Evolutionary conservation across 495 filamentous ascomycete species (phyloP), one percentile per base, ranked within the genome.

Genomic region (Coniosporium apollinis): DNA sequence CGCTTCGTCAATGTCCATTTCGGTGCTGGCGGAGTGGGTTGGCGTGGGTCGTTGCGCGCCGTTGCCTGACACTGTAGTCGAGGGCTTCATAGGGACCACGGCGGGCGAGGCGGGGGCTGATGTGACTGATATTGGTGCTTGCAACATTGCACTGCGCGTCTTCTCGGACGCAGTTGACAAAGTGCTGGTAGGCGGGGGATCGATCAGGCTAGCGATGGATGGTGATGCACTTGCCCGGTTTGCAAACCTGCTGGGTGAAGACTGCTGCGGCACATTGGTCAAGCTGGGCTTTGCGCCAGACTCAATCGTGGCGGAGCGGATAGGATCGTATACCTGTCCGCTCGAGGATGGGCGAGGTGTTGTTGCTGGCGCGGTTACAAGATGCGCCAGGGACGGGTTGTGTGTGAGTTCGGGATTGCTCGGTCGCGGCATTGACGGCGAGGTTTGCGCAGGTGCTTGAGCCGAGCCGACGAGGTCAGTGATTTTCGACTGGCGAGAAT

Each of bases 161-260:
- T n/a, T n/a, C n/a, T n/a, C n/a, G n/a, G n/a, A n/a, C n/a, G n/a
- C n/a, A n/a, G n/a, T n/a, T n/a, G n/a, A n/a, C n/a, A n/a, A n/a
- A n/a, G n/a, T n/a, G n/a, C n/a, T n/a, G n/a, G n/a, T n/a, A n/a
- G 51, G 54, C 8, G 79, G 72, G 5, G 81, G 82, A 41, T 94
- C 84, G 26, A 93, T 84, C 22, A 93, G 66, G 52, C 82, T 89
- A 14, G 82, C 74, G 41, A 94, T 93, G 0, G 85, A 82, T 5
- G 85, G 83, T 17, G 85, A 92, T 14, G 80, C 79, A 51, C 80
- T 89, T 13, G 83, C 80, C 33, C 79, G 71, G 48, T 72, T 78
- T 26, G 42, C 19, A 14, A 46, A 39, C 26, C 32, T 42, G 7
- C 43, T 43, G 16, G 52, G 44, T 4, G 45, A 44, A 22, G 46